Evolutionary conservation across 352 stramenopile genomes (phyloP), one percentile per base, ranked within the genome.

Genomic region (Phytophthora chlamydospora): DNA sequence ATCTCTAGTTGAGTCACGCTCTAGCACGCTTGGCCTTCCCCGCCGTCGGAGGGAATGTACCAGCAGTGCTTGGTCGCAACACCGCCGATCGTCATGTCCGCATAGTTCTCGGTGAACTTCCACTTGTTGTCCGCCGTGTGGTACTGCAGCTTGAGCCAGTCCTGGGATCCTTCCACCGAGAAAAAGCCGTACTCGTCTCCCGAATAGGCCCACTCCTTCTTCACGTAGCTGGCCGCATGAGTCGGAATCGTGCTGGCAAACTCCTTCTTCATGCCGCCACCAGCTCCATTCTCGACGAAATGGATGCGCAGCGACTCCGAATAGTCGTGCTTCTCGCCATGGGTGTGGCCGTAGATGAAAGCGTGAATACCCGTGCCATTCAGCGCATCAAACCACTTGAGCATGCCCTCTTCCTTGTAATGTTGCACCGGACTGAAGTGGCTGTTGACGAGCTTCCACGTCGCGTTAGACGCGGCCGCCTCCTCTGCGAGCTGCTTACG

Each of bases 321-420:
- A 59, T 83, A 77, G 64, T 85, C 73, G 68, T 85, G 76, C 55
- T 85, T 85, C 48, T 85, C 73, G 17, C 72, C 75, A 52, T 85
- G 75, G 16, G 75, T 85, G 60, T 85, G 75, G 45, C 68, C 75
- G 39, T 80, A 80, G 29, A 84, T 58, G 49, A 73, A 84, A 17
- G 27, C 43, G 12, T 36, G 24, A 17, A 50, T 36, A 14, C 43
- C 43, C 6, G 43, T 21, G 0, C 27, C 27, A 8, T 36, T 35
- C 14, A 50, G 14, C 11, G 27, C 43, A 8, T 50, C 43, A n/a
- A 38, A 38, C 43, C 43, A 50, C 41, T n/a, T 31, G 17, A 33
- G n/a, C 17, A 47, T 33, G 12, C 19, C 52, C 9, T 16, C 52
- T 32, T 51, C 52, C 3, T 44, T 36, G 52, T 60, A 60, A n/a